Evolutionary conservation across 2,329 filamentous ascomycete species (phyloP), one percentile per base, ranked within the genome.

Genomic region (Monilinia laxa): DNA sequence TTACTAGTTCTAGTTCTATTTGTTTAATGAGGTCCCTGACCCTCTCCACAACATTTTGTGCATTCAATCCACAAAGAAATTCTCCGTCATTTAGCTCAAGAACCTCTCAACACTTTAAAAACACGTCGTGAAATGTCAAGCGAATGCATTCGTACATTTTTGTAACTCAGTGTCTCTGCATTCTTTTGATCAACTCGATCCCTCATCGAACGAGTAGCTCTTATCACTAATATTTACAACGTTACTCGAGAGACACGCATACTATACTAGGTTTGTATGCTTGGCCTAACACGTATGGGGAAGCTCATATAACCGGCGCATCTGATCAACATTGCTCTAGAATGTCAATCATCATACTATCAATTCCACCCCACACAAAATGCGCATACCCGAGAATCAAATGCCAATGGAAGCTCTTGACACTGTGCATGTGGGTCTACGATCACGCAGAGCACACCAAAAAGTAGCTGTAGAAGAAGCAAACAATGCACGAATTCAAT

Each of bases 401-500:
- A 45, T 62, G 20, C 56, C 56, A 66, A 66, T 66, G 23, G 42
- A 20, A 23, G 20, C 25, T 20, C 38, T 54, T 59, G 35, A 53
- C 47, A n/a, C 52, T 28, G 53, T 38, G 16, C 52, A 67, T 64
- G 65, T 58, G 53, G 31, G 51, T 55, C 47, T 57, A 23, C 45
- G 20, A 58, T 35, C 53, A 67, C 58, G 60, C 65, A 38, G 23
- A 49, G 31, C n/a, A 38, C 31, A 6, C 58, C 38, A 31, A 58
- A 35, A 54, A 23, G 38, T 5, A 25, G 9, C 12, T 28, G 42
- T 35, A 40, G 47, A 59, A 31, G 42, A 54, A 56, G 25, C 47
- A 66, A 58, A 56, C 59, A 65, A 62, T 68, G 53, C 49, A 40
- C 49, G 49, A 31, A 54, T 62, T 53, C 42, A 60, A 68, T 68